Conservation (phyloP, 208 protist species). For the Trypanosoma avium region DNA sequence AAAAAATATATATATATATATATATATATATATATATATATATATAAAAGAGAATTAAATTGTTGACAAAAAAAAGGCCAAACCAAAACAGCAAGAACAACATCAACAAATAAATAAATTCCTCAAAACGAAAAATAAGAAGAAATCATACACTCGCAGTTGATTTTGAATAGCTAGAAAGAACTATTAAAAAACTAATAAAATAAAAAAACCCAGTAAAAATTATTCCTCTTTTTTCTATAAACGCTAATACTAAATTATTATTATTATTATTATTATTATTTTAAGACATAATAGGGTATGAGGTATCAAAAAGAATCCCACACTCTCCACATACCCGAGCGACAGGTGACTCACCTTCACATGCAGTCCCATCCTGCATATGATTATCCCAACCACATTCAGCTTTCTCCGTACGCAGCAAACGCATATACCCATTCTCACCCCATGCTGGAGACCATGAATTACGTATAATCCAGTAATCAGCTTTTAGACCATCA, state of each 20-base stretch:
- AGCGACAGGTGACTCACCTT: conserved; percentile 56
- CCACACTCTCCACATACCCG: conserved; percentile 80
- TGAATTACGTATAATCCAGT: conserved; percentile 92
- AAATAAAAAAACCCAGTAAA: not conserved
- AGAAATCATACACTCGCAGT: no score
- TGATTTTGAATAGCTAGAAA: no score
- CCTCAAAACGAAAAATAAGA: no score
- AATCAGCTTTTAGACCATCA: conserved; percentile 36
- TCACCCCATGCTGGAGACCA: conserved; percentile 79
- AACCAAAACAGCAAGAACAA: no score
- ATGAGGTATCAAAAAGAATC: conserved; percentile 65
- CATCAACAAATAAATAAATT: no score
- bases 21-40: no score
- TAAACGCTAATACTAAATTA: no score
- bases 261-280: no score
- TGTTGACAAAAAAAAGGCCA: no score
- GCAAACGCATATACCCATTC: conserved; percentile 78
- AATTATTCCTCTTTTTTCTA: not conserved
- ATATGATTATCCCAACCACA: conserved; percentile 57
- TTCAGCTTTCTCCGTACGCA: conserved; percentile 32
- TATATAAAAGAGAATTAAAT: no score
- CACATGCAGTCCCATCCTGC: conserved; percentile 63
- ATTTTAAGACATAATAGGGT: conserved; percentile 59
- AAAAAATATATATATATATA: no score
- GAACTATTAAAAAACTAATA: no score